Evolutionary conservation across 2,329 filamentous ascomycete genomes (phyloP), one percentile per base, ranked within the genome.

Genomic region (Exophiala aquamarina): DNA sequence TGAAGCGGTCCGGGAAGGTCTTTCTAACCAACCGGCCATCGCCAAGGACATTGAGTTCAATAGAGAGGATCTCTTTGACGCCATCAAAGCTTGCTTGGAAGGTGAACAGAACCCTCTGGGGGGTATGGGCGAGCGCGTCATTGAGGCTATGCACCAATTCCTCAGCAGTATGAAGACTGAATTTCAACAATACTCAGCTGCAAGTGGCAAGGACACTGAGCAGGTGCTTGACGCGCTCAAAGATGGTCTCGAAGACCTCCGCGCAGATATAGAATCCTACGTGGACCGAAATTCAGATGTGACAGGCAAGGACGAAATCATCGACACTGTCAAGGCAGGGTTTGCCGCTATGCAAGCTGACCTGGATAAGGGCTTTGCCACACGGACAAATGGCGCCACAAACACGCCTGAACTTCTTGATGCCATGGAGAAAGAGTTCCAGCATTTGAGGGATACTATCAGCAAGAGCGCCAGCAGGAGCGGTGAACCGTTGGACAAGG

Each of bases 181-280:
- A 57, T 81, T 86, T 64, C 90, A 91, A 64, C 81, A 92, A 59
- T 92, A 89, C 57, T 84, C 89, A 15, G 82, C 87, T 3, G 84
- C 86, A 52, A 88, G 83, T 58, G 88, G 86, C 32, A 79, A 83
- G 48, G 89, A 93, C 63, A 92, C 89, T 0, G 90, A 95, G 65
- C 89, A 95, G 64, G 83, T 95, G 10, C 74, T 96, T 3, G 88
- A 93, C 64, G 87, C 89, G 1, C 84, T 94, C 34, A 92, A 89
- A 58, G 89, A 95, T 62, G 90, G 90, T 0, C 77, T 95, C 11
- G 89, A 95, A 57, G 84, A 81, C 56, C 78, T 97, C 5, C 83
- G 89, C 9, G 71, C 74, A 10, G 87, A 95, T 49, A 87, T 97
- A 44, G 89, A 95, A 62, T 75, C 74, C 34, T 95, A 94, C 56